phyloP scores from a whole-genome alignment of 2,329 filamentous ascomycete genomes.

The Phaeomoniella chlamydospora region DNA sequence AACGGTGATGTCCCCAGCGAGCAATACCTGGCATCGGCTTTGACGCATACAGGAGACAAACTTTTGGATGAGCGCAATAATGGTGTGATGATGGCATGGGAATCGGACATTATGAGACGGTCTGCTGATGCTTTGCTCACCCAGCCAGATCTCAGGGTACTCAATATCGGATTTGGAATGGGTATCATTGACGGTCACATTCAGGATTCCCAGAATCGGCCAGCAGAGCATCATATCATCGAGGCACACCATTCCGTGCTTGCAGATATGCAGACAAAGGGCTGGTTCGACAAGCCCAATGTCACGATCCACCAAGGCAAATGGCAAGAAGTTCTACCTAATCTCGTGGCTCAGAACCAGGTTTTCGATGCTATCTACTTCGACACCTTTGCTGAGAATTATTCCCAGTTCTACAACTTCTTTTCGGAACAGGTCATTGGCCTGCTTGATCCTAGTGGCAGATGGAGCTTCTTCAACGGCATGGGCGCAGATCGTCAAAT shows the following conservation, averaged over 20 bases:
- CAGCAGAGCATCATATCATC: slow-evolving; percentile 64
- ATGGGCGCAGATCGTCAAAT: slow-evolving; percentile 83
- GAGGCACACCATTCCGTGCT: slow-evolving; percentile 73
- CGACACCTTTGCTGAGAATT: slow-evolving; percentile 94
- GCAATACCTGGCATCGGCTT: slow-evolving; percentile 48
- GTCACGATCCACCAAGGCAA: slow-evolving; percentile 51
- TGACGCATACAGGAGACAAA: slow-evolving; percentile 50
- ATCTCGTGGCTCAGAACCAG: slow-evolving; percentile 51
- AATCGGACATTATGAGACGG: slow-evolving; percentile 69
- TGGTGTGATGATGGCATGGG: slow-evolving; percentile 91
- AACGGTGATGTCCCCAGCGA: slow-evolving; percentile 6
- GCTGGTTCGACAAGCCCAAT: slow-evolving; percentile 49
- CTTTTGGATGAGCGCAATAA: slow-evolving; percentile 64
- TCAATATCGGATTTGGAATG: slow-evolving; percentile 87
- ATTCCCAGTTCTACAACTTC: slow-evolving; percentile 69
- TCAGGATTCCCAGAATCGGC: slow-evolving; percentile 40
- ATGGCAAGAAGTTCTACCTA: slow-evolving; percentile 70
- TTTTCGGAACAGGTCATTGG: slow-evolving; percentile 78
- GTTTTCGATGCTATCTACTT: slow-evolving; percentile 87
- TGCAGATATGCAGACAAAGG: slow-evolving; percentile 49
- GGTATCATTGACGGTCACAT: slow-evolving; percentile 74
- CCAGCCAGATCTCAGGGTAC: slow-evolving; percentile 48
- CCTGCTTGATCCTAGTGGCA: slow-evolving; percentile 43
- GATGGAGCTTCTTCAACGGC: slow-evolving; percentile 54
- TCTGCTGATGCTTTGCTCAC: slow-evolving; percentile 56